A percentile compares a stretch with the other conserved stretches of the same genome.
Conservation (phyloP, 1,284 basidiomycete species). For the Macrocystidia cucumis region DNA sequence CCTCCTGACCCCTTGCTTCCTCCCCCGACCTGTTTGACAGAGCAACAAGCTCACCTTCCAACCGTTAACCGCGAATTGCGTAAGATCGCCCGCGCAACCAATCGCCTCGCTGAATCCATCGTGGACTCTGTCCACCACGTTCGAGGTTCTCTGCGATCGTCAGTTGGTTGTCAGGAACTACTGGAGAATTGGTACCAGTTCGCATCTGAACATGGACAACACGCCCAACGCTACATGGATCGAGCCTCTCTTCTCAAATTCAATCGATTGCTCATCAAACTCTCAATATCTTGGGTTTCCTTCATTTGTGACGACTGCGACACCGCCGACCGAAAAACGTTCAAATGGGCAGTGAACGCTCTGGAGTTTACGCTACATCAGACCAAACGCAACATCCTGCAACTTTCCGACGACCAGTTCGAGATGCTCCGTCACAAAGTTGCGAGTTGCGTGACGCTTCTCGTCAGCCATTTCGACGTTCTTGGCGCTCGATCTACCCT, state of each 20-base stretch:
- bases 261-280: conserved; percentile 75
- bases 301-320: conserved; percentile 99
- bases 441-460: conserved; percentile 91
- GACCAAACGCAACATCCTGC: conserved; percentile 87
- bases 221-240: conserved; percentile 86
- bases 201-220: conserved; percentile 91
- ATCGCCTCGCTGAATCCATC: conserved; percentile 88
- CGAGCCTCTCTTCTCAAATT: conserved; percentile 65
- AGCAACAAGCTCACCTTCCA: conserved; percentile 90
- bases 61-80: conserved; percentile 85
- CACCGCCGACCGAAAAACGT: conserved; percentile 92
- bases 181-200: conserved; percentile 96
- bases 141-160: conserved; percentile 55
- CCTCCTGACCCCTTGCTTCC: conserved; percentile 32
- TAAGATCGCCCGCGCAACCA: conserved; percentile 86
- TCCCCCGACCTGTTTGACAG: conserved; percentile 59
- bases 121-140: conserved; percentile 87
- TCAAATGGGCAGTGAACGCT: conserved; percentile 97
- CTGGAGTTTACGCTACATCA: conserved; percentile 91
- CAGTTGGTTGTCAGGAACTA: conserved; percentile 75
- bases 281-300: conserved; percentile 95
- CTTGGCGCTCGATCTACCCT: conserved; percentile 85
- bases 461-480: conserved; percentile 98
- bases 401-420: conserved; percentile 86
- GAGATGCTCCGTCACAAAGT: conserved; percentile 87